Conservation (phyloP, 2,329 filamentous ascomycete species). For the Tolypocladium paradoxum region DNA sequence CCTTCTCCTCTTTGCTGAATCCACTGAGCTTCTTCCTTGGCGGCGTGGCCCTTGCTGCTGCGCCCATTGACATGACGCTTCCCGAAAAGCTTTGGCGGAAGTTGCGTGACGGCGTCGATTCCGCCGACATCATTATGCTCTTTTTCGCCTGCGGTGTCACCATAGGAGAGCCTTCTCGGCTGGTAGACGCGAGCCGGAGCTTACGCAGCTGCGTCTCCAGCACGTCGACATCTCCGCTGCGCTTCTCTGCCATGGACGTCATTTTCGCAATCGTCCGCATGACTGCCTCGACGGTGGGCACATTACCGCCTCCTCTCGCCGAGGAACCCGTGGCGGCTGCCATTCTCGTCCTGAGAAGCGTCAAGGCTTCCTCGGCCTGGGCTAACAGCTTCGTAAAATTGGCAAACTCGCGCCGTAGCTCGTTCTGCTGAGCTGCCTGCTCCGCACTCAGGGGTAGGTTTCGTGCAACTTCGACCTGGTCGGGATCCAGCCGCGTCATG, state of each 20-base stretch:
- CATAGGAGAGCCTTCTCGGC: constrained; percentile 32
- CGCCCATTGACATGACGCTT: constrained; percentile 28
- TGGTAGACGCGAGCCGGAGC: constrained; percentile 41
- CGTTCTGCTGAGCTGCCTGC: constrained; percentile 71
- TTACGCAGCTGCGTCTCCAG: constrained; percentile 79
- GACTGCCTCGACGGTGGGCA: constrained; percentile 84
- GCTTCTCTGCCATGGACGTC: constrained; percentile 85
- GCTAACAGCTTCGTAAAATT: constrained; percentile 63
- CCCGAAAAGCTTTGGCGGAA: constrained; percentile 28
- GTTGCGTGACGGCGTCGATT: constrained; percentile 28
- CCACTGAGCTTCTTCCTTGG: constrained; percentile 52
- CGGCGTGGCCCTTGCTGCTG: constrained; percentile 29
- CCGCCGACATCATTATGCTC: constrained; percentile 31
- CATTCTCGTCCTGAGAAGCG: constrained; percentile 68
- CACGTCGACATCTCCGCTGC: constrained; percentile 81
- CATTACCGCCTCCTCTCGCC: constrained; percentile 34
- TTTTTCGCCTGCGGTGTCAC: constrained; percentile 25
- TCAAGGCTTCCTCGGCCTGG: constrained; percentile 70
- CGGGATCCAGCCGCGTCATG: constrained; percentile 56
- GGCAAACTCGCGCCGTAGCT: constrained; percentile 67
- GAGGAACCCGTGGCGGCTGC: constrained; percentile 43
- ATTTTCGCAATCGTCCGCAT: constrained; percentile 86
- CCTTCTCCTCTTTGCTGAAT: constrained; percentile 49
- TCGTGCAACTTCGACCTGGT: constrained; percentile 51
- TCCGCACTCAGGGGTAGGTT: constrained; percentile 73